A percentile compares a stretch with the other conserved stretches of the same genome.
These are phyloP conservation scores for Xylariaceae sp. DNA, from an alignment of 2,329 filamentous ascomycete species.

Conservation along the genomic window DNA sequence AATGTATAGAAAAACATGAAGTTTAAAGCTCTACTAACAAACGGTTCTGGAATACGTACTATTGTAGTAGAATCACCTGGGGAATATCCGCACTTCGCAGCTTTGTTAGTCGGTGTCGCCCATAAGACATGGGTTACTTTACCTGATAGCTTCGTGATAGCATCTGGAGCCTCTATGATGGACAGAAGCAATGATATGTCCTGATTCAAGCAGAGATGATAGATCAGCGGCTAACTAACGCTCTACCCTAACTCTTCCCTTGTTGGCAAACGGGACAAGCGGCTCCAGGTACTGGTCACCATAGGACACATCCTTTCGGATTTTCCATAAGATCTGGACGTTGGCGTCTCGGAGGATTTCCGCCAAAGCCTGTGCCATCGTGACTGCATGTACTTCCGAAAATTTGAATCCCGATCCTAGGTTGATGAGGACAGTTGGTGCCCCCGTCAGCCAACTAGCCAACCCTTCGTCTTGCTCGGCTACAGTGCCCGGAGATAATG, in stretches of 20 bases:
- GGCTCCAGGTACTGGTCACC: constrained; percentile 22
- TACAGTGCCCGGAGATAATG: constrained; percentile 24
- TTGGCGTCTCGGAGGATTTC: constrained; percentile 19
- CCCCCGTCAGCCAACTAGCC: constrained; percentile 28
- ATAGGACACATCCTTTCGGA: constrained; percentile 14
- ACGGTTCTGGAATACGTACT: too few relatives aligned
- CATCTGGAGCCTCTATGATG: constrained; percentile 35
- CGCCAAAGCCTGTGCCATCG: constrained; percentile 31
- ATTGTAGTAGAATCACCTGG: too few relatives aligned
- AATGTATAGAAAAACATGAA: too few relatives aligned
- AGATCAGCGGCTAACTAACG: constrained; percentile 30
- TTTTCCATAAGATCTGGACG: constrained; percentile 33
- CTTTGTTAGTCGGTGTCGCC: too few relatives aligned
- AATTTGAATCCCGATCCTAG: constrained; percentile 30
- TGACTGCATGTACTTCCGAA: constrained; percentile 18
- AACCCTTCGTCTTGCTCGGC: constrained; percentile 29
- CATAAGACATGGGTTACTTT: too few relatives aligned
- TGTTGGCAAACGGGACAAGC: constrained; percentile 16
- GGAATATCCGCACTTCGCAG: too few relatives aligned
- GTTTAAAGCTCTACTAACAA: too few relatives aligned
- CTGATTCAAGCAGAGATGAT: constrained; percentile 29
- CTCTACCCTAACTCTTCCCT: constrained; percentile 25
- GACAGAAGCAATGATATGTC: constrained; percentile 30
- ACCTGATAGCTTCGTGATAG: constrained; percentile 35
- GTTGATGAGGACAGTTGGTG: constrained; percentile 34